Conservation (phyloP, 2,329 filamentous ascomycete species). For the Xylaria sp. region DNA sequence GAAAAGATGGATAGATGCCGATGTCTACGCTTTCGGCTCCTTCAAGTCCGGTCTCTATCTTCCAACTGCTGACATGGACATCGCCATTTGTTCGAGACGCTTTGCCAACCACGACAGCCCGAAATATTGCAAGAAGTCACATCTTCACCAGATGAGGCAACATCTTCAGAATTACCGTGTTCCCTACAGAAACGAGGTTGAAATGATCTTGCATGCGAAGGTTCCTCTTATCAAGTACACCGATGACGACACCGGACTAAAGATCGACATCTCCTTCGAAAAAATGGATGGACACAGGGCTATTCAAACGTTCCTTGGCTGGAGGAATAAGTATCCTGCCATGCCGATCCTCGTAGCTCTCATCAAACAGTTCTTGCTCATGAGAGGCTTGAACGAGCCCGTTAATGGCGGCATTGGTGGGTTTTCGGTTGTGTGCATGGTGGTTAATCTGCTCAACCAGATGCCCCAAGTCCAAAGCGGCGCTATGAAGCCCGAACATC, state of each 20-base stretch:
- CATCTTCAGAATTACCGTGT: conserved; percentile 61
- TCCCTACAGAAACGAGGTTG: conserved; percentile 59
- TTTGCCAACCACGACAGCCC: conserved; percentile 58
- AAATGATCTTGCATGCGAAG: conserved; percentile 73
- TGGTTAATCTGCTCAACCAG: conserved; percentile 84
- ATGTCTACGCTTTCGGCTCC: conserved; percentile 83
- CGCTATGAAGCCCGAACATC: conserved; percentile 60
- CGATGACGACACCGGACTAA: conserved; percentile 75
- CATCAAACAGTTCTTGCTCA: conserved; percentile 89
- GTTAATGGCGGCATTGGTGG: conserved; percentile 89
- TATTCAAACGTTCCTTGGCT: conserved; percentile 76
- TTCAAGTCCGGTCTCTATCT: conserved; percentile 80
- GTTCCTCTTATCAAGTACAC: conserved; percentile 93
- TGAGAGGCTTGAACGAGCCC: conserved; percentile 90
- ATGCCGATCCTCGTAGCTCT: conserved; percentile 86
- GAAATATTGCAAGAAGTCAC: conserved; percentile 54
- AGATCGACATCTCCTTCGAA: conserved; percentile 93
- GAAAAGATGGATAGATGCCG: conserved; percentile 59
- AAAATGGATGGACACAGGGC: conserved; percentile 81
- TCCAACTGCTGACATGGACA: conserved; percentile 85
- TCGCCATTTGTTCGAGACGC: conserved; percentile 71
- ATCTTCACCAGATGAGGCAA: conserved; percentile 63
- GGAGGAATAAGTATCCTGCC: conserved; percentile 78
- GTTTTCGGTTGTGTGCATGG: conserved; percentile 91
- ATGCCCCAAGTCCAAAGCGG: conserved; percentile 71